Evolutionary conservation across 768 basidiomycete genomes (phyloP).

Genomic region (Hypsizygus marmoreus): DNA sequence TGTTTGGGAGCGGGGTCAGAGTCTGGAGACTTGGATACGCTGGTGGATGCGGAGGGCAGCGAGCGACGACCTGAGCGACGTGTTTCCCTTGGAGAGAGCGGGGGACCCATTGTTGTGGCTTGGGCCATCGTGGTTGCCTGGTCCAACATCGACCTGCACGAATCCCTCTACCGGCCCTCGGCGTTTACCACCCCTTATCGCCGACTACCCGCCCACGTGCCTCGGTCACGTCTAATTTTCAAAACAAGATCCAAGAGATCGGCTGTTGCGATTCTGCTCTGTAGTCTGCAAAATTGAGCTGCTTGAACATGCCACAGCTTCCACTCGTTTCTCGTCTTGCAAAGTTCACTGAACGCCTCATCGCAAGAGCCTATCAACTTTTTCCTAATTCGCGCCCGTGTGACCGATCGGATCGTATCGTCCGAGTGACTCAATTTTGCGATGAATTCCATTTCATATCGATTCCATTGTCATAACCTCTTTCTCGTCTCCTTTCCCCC

Average conservation of each 20-base stretch:
- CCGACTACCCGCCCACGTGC: slow-evolving; percentile 15
- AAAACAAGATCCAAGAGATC: background rate
- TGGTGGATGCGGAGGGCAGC: slow-evolving; percentile 63
- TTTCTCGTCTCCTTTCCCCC: slow-evolving; percentile 9
- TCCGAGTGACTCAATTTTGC: too few species aligned
- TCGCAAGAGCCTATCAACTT: too few species aligned
- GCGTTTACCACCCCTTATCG: slow-evolving; percentile 12
- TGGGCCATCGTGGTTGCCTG: slow-evolving; percentile 52
- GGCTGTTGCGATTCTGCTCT: background rate
- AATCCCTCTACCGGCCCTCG: slow-evolving; percentile 9
- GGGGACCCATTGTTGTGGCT: slow-evolving; percentile 72
- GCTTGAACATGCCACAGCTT: too few species aligned
- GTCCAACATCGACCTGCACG: slow-evolving; percentile 1
- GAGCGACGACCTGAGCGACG: slow-evolving; percentile 78
- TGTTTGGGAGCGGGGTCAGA: slow-evolving; percentile 60
- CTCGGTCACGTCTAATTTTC: slow-evolving; percentile 2
- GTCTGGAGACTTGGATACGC: slow-evolving; percentile 74
- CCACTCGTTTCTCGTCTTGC: too few species aligned
- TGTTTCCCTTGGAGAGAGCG: slow-evolving; percentile 75
- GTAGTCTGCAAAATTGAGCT: too few species aligned
- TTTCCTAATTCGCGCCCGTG: too few species aligned
- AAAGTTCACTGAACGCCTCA: too few species aligned
- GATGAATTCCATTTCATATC: too few species aligned
- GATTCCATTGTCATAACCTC: slow-evolving; percentile 7
- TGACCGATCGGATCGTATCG: too few species aligned